These are phyloP conservation scores for Quercus bicolor DNA, from an alignment of 306 rosid genomes.

Conservation along the genomic window DNA sequence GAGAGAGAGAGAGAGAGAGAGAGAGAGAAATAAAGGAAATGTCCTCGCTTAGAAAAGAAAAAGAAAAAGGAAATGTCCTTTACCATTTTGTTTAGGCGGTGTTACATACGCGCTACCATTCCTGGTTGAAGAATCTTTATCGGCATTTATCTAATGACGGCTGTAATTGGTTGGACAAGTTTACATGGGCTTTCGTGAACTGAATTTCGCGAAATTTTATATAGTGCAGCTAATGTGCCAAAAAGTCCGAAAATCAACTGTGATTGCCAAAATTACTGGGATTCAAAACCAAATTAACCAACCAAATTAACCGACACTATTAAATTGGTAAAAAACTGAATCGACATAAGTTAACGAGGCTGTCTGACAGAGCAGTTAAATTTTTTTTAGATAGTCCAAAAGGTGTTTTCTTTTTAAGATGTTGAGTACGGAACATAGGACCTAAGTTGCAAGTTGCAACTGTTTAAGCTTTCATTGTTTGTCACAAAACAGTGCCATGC, in stretches of 20 bases:
- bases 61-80: too few relatives aligned
- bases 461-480: neutral
- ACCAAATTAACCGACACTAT: neutral
- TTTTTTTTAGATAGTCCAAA: neutral
- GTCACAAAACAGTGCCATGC: neutral
- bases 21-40: too few relatives aligned
- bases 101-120: neutral
- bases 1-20: rapidly evolving
- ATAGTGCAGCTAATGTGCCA: too few relatives aligned
- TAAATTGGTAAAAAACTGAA: neutral
- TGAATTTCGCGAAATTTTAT: neutral
- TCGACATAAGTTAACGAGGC: neutral
- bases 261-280: neutral
- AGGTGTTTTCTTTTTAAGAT: neutral
- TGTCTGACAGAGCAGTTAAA: neutral
- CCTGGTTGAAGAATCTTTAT: neutral
- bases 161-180: neutral
- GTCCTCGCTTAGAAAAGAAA: too few relatives aligned
- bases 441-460: neutral
- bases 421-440: neutral
- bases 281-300: neutral
- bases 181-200: neutral
- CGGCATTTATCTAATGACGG: neutral
- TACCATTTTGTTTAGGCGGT: neutral
- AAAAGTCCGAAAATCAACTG: neutral